phyloP scores from a whole-genome alignment of 768 basidiomycete genomes.

The Mycena venus region DNA sequence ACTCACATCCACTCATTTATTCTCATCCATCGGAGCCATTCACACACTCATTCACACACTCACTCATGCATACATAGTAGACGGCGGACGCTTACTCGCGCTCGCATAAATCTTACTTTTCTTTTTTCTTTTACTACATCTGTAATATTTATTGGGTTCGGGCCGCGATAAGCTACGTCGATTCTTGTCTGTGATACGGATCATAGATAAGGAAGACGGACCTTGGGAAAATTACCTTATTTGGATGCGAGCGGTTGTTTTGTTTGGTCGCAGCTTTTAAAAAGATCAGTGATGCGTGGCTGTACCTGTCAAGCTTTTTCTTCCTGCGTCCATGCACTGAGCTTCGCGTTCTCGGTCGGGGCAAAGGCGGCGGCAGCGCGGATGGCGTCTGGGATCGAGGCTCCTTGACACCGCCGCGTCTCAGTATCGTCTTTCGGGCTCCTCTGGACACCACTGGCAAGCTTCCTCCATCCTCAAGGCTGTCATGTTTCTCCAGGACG shows the following conservation, averaged over 20 bases:
- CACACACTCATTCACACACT: neutral
- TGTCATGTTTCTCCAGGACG: too few relatives aligned
- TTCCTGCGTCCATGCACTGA: too few relatives aligned
- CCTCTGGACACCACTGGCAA: too few relatives aligned
- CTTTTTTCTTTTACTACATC: neutral
- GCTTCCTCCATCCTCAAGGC: too few relatives aligned
- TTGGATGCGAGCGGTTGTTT: neutral
- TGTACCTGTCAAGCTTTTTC: neutral
- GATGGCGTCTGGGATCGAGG: too few relatives aligned
- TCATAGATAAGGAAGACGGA: neutral
- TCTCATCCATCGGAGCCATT: neutral
- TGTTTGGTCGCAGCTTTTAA: neutral
- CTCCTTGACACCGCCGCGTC: too few relatives aligned
- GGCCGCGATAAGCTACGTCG: too few relatives aligned
- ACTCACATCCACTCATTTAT: neutral
- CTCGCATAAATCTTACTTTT: neutral
- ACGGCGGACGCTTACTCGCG: neutral
- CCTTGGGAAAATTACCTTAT: constrained; percentile 5
- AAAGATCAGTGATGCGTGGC: neutral
- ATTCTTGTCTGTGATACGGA: too few relatives aligned
- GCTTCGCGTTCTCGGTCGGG: too few relatives aligned
- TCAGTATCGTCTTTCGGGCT: too few relatives aligned
- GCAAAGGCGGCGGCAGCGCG: too few relatives aligned
- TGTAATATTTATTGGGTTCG: constrained; percentile 8
- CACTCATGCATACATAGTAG: neutral